Conservation (phyloP, 2,329 filamentous ascomycete genomes). For the Xylaria polymorpha region DNA sequence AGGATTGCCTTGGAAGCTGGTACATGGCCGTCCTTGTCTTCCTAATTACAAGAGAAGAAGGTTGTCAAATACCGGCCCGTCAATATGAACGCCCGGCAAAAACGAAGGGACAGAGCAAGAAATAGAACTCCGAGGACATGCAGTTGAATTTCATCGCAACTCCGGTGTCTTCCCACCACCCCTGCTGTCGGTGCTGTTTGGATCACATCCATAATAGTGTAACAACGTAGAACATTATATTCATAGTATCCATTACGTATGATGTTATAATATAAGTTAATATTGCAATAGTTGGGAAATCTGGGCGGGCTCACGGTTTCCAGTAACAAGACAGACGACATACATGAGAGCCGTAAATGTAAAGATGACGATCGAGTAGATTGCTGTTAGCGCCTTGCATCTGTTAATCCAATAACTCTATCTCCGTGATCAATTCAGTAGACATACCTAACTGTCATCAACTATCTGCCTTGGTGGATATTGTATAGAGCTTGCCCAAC, state of each 20-base stretch:
- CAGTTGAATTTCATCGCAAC: conserved; percentile 14
- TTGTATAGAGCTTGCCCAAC: conserved; percentile 21
- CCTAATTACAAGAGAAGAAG: neutral
- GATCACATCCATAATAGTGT: neutral
- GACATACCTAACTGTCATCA: neutral
- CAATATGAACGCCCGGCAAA: neutral
- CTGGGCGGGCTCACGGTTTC: neutral
- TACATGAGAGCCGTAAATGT: neutral
- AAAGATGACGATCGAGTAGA: conserved; percentile 23
- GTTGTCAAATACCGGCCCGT: neutral
- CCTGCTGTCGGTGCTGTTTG: conserved; percentile 14
- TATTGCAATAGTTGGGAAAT: neutral
- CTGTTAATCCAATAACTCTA: conserved; percentile 3
- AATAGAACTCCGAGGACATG: conserved; percentile 14
- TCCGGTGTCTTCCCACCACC: conserved; percentile 24
- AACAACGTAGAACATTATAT: conserved; percentile 4
- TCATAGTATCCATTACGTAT: conserved; percentile 26
- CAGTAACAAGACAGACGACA: neutral
- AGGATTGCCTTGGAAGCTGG: conserved; percentile 17
- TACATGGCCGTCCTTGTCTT: neutral
- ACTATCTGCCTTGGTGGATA: conserved; percentile 4
- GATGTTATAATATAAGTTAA: neutral
- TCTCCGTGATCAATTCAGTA: neutral
- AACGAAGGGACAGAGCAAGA: conserved; percentile 9
- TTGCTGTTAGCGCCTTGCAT: conserved; percentile 31